Percentiles rank a stretch among this genome's conserved stretches.
Evolutionary conservation across 169 alveolate genomes (phyloP).

Genomic region (Babesia microti): DNA sequence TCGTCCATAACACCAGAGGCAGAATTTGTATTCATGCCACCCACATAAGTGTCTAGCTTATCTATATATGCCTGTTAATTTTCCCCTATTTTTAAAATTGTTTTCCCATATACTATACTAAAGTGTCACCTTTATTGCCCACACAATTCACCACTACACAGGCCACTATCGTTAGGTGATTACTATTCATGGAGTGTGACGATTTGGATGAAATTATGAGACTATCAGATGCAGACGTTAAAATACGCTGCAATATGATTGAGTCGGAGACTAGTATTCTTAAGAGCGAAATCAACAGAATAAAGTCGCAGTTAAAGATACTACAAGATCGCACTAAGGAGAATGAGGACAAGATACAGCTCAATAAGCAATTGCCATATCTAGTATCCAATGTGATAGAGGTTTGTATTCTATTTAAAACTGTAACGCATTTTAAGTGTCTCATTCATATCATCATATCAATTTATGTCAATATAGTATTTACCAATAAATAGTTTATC

Average conservation of each 20-base stretch:
- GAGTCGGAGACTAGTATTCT: slow-evolving; percentile 75
- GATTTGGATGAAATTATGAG: slow-evolving; percentile 48
- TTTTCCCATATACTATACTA: neutral
- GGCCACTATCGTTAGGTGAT: slow-evolving; percentile 4
- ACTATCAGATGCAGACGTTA: slow-evolving; percentile 49
- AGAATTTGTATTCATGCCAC: neutral
- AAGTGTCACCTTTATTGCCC: neutral
- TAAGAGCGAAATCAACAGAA: slow-evolving; percentile 76
- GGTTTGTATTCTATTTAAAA: slow-evolving; percentile 57
- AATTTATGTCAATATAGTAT: slow-evolving; percentile 4
- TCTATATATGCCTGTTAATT: neutral
- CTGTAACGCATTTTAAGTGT: neutral
- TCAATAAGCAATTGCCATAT: slow-evolving; percentile 95
- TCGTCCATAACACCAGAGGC: slow-evolving; percentile 14
- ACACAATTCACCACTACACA: neutral
- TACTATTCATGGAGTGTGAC: slow-evolving; percentile 16
- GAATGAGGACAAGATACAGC: slow-evolving; percentile 86
- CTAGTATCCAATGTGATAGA: slow-evolving; percentile 97
- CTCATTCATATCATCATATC: neutral
- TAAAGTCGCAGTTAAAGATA: slow-evolving; percentile 72
- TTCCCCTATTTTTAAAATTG: neutral
- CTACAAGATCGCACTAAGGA: slow-evolving; percentile 78
- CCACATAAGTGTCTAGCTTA: neutral
- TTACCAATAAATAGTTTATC: slow-evolving; percentile 37
- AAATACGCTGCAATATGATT: slow-evolving; percentile 52